These are phyloP conservation scores for Colletotrichum musicola DNA, from an alignment of 2,329 filamentous ascomycete species.

Conservation along the genomic window DNA sequence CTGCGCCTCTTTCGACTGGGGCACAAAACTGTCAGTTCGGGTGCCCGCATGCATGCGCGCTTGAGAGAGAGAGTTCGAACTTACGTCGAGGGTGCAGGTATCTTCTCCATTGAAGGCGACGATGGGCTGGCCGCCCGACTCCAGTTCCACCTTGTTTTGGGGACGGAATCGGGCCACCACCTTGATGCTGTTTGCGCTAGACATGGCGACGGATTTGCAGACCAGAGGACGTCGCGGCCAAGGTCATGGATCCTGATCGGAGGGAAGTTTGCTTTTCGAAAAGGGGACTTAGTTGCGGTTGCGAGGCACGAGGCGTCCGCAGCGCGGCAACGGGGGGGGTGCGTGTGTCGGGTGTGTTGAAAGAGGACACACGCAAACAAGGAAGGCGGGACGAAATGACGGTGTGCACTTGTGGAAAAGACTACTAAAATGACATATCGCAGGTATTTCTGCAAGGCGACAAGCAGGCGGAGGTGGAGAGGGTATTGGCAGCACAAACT, in stretches of 20 bases:
- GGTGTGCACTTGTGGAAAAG: constrained; percentile 35
- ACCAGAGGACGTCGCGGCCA: constrained; percentile 32
- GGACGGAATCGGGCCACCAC: constrained; percentile 98
- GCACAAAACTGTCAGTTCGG: constrained; percentile 9
- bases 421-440: constrained; percentile 40
- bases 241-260: constrained; percentile 35
- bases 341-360: constrained; percentile 15
- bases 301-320: constrained; percentile 38
- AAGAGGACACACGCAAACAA: constrained; percentile 37
- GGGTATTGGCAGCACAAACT: constrained; percentile 32
- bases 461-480: neutral
- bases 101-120: constrained; percentile 90
- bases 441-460: constrained; percentile 32
- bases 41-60: constrained; percentile 13
- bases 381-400: constrained; percentile 37
- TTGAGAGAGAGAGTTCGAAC: constrained; percentile 47
- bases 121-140: constrained; percentile 90
- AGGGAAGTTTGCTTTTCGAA: constrained; percentile 8
- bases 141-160: constrained; percentile 94
- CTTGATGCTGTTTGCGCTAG: constrained; percentile 76
- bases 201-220: constrained; percentile 59
- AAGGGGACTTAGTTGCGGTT: constrained; percentile 13
- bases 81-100: constrained; percentile 87
- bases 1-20: constrained; percentile 82
- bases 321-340: constrained; percentile 30